Evolutionary conservation across 192 early-diverging fungal species (phyloP).

Genomic region (Cladochytrium replicatum): DNA sequence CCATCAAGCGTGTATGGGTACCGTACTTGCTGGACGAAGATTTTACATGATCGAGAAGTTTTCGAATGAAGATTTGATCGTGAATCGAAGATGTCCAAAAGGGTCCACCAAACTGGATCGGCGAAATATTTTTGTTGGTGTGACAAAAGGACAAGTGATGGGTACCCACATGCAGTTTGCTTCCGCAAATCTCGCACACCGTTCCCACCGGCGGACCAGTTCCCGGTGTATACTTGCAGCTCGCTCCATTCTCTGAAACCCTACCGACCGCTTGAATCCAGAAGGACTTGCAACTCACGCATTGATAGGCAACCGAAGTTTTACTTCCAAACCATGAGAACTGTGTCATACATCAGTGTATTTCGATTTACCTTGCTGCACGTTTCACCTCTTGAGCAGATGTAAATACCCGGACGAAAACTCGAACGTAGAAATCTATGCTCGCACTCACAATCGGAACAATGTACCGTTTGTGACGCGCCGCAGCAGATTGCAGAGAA

Average conservation of each 20-base stretch:
- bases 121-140: too few species aligned
- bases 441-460: conserved; percentile 82
- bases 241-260: conserved; percentile 37
- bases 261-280: conserved; percentile 67
- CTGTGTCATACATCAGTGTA: background rate
- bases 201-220: conserved; percentile 49
- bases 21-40: conserved; percentile 50
- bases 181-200: conserved; percentile 66
- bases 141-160: background rate
- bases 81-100: conserved; percentile 82
- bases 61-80: conserved; percentile 66
- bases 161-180: conserved; percentile 53
- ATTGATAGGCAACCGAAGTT: conserved; percentile 72
- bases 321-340: conserved; percentile 53
- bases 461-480: conserved; percentile 73
- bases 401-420: conserved; percentile 85
- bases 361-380: conserved; percentile 46
- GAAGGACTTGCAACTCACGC: conserved; percentile 71
- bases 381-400: conserved; percentile 66
- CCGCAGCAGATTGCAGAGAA: conserved; percentile 71
- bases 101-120: conserved; percentile 83
- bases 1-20: conserved; percentile 79
- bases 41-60: conserved; percentile 70
- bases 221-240: conserved; percentile 51
- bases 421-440: conserved; percentile 96